These are phyloP conservation scores for Phytopythium cucurbitacearum DNA, from an alignment of 352 stramenopile genomes.

Conservation along the genomic window DNA sequence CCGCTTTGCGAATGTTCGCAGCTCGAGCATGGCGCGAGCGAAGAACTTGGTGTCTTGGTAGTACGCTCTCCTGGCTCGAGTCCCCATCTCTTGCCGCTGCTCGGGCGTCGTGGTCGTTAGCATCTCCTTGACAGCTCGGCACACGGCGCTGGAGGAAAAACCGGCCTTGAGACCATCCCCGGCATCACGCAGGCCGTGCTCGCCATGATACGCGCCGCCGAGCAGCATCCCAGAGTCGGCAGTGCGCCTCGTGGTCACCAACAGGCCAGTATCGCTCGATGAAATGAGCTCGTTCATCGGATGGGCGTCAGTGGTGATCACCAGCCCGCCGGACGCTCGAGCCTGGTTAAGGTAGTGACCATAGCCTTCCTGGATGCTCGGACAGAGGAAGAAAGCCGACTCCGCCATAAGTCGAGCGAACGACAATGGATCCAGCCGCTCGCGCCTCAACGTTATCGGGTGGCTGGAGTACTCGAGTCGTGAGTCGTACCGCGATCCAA, in stretches of 20 bases:
- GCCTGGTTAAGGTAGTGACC: slow-evolving; percentile 59
- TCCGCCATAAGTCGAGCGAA: slow-evolving; percentile 42
- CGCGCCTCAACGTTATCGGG: neutral
- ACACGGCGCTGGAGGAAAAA: slow-evolving; percentile 8
- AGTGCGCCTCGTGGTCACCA: slow-evolving; percentile 10
- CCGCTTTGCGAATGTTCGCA: slow-evolving; percentile 8
- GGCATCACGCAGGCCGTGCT: slow-evolving; percentile 13
- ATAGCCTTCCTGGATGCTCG: slow-evolving; percentile 50
- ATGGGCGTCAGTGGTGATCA: slow-evolving; percentile 32
- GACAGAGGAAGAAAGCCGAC: slow-evolving; percentile 39
- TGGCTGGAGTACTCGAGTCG: slow-evolving; percentile 20
- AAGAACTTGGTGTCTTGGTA: slow-evolving; percentile 39
- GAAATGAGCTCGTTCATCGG: slow-evolving; percentile 51
- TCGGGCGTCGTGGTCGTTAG: slow-evolving; percentile 15
- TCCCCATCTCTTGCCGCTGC: slow-evolving; percentile 15
- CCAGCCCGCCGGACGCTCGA: slow-evolving; percentile 25
- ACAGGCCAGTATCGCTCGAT: slow-evolving; percentile 27
- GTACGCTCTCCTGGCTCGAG: slow-evolving; percentile 23
- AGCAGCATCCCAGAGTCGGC: slow-evolving; percentile 11
- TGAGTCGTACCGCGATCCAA: slow-evolving; percentile 16
- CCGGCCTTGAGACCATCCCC: slow-evolving; percentile 4
- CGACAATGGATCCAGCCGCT: slow-evolving; percentile 18
- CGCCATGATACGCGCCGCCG: slow-evolving; percentile 10
- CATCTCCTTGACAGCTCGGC: slow-evolving; percentile 21
- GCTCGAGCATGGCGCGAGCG: slow-evolving; percentile 19